Conservation (phyloP, 257 asterid species). For the Petunia secreta region DNA sequence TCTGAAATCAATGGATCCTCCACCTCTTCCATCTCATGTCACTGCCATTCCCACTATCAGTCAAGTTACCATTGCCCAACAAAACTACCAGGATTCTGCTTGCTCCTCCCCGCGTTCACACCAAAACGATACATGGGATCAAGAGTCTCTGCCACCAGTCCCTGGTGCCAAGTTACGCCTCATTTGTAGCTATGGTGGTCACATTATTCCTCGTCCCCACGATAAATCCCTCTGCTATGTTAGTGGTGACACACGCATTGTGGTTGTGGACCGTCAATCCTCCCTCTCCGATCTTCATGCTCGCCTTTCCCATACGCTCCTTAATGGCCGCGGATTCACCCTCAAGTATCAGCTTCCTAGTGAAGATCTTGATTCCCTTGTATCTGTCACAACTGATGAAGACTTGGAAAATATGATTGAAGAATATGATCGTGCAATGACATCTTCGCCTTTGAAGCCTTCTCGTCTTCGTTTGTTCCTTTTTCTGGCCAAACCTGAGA, state of each 20-base stretch:
- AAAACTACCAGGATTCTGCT: constrained; percentile 46
- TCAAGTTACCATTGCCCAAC: constrained; percentile 31
- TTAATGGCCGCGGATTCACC: constrained; percentile 55
- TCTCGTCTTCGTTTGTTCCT: constrained; percentile 69
- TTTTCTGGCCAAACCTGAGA: constrained; percentile 62
- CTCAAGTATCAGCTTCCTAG: constrained; percentile 79
- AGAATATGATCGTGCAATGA: constrained; percentile 59
- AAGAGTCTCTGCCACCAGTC: constrained; percentile 45
- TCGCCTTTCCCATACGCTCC: constrained; percentile 66
- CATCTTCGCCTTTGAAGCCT: constrained; percentile 52
- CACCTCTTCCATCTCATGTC: constrained; percentile 35
- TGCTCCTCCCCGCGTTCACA: constrained; percentile 55
- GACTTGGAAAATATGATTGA: constrained; percentile 82
- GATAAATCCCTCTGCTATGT: constrained; percentile 75
- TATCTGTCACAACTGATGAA: constrained; percentile 67
- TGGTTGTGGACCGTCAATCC: constrained; percentile 59
- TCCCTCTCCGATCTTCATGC: constrained; percentile 58
- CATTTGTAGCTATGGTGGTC: constrained; percentile 82
- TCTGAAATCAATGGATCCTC: constrained; percentile 53
- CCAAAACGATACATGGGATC: constrained; percentile 52
- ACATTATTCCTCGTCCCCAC: constrained; percentile 80
- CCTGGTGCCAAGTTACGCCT: constrained; percentile 71
- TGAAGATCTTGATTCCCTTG: constrained; percentile 79
- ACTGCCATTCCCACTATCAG: constrained; percentile 24
- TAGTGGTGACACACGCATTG: constrained; percentile 83